Evolutionary conservation across 345 rosid genomes (phyloP), one percentile per base, ranked within the genome.

Genomic region (rapeseed (Brassica napus)): DNA sequence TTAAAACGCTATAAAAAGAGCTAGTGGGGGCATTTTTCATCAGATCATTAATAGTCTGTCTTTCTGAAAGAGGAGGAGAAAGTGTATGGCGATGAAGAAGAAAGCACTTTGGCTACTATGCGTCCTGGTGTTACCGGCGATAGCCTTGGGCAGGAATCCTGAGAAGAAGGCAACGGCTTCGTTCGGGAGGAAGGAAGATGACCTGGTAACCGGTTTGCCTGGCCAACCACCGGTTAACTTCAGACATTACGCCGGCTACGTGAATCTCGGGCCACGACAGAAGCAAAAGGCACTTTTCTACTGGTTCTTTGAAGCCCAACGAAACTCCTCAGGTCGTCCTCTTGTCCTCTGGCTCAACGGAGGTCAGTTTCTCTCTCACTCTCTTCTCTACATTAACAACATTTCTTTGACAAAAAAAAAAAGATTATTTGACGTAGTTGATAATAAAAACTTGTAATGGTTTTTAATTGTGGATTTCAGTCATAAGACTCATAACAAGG

Each of bases 301-400:
- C 62, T 89, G 92, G 93, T 89, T 91, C 82, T 91, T 91, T 28
- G 91, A 89, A 84, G 88, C 92, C 0, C 84, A 84, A 62, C 39
- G 65, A 1, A 77, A 42, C 35, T 68, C 78, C 0, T 63, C 87
- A 16, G 49, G 3, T 10, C 87, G 84, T 18, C 93, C 96, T 69
- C 88, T 91, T 1, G 87, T 91, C 44, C 87, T 91, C 14, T 91
- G 93, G 96, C 96, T 91, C 82, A 87, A 89, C 69, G 92, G 92
- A 86, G 93, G 93, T 89, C 2, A 31, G 58, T 42, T 70, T 70
- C 28, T 65, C 42, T 37, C 60, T 32, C 34, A 35, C 57, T 10
- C 32, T 61, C 1, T 54, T 54, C 60, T 54, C 10, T 11, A 24
- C 32, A 59, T 1, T 24, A 59, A 59, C 64, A 59, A 59, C 8